Evolutionary conservation across 768 basidiomycete species (phyloP).

Genomic region (Mycena sanguinolenta): DNA sequence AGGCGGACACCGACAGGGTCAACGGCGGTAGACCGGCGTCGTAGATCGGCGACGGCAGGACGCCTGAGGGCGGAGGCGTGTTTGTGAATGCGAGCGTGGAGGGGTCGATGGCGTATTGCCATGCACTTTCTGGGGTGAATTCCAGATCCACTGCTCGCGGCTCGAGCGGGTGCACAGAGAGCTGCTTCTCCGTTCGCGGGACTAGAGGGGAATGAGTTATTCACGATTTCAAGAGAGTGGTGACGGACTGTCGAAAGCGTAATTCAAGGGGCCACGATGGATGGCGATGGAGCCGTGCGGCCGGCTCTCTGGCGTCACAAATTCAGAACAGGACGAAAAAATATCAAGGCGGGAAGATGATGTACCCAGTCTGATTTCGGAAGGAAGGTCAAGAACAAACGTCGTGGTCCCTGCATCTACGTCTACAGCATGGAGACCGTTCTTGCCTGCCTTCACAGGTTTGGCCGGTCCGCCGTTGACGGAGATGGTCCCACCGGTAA

Average conservation of each 20-base stretch:
- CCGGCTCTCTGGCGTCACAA: slow-evolving; percentile 54
- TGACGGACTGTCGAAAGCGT: slow-evolving; percentile 64
- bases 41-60: slow-evolving; percentile 61
- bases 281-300: slow-evolving; percentile 67
- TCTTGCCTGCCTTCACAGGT: slow-evolving; percentile 52
- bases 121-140: slow-evolving; percentile 58
- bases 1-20: slow-evolving; percentile 63
- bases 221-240: not conserved
- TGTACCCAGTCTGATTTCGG: slow-evolving; percentile 61
- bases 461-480: slow-evolving; percentile 50
- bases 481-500: slow-evolving; percentile 49
- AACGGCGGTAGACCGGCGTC: slow-evolving; percentile 63
- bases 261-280: slow-evolving; percentile 67
- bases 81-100: slow-evolving; percentile 55
- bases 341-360: not conserved
- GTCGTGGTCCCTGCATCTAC: slow-evolving; percentile 58
- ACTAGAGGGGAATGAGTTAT: slow-evolving; percentile 38
- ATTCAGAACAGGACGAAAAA: not conserved
- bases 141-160: slow-evolving; percentile 63
- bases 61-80: slow-evolving; percentile 47
- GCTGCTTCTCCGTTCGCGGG: slow-evolving; percentile 52
- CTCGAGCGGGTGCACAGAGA: slow-evolving; percentile 57
- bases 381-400: slow-evolving; percentile 60
- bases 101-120: slow-evolving; percentile 71
- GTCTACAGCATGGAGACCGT: slow-evolving; percentile 59